Conservation (phyloP, 768 basidiomycete genomes). For the Astraeus odoratus region DNA sequence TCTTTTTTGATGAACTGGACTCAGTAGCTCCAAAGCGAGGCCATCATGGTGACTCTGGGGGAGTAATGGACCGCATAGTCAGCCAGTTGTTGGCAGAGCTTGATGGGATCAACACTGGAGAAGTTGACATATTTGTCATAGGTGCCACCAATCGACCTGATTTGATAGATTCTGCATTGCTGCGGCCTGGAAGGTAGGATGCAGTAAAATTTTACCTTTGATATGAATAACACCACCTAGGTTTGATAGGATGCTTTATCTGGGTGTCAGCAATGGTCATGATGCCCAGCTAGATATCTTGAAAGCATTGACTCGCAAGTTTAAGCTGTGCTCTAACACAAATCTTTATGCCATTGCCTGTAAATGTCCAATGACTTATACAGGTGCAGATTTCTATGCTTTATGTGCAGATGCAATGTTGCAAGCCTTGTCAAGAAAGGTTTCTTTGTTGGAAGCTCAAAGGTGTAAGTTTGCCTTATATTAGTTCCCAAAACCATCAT, state of each 20-base stretch:
- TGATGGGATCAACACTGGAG: slow-evolving; percentile 76
- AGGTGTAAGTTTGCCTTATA: slow-evolving; percentile 44
- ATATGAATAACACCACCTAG: slow-evolving; percentile 32
- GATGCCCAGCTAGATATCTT: slow-evolving; percentile 81
- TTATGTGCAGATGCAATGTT: slow-evolving; percentile 95
- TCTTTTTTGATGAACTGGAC: slow-evolving; percentile 96
- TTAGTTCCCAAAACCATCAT: slow-evolving; percentile 1
- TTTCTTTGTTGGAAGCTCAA: slow-evolving; percentile 66
- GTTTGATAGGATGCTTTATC: slow-evolving; percentile 95
- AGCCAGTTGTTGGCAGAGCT: slow-evolving; percentile 91
- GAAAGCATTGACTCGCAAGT: slow-evolving; percentile 87
- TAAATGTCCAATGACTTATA: slow-evolving; percentile 86
- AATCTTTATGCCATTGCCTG: slow-evolving; percentile 59
- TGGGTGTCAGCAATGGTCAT: slow-evolving; percentile 87
- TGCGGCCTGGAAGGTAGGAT: slow-evolving; percentile 78
- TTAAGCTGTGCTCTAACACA: slow-evolving; percentile 66
- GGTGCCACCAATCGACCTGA: slow-evolving; percentile 96
- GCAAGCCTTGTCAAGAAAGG: slow-evolving; percentile 88
- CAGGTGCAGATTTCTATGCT: slow-evolving; percentile 98
- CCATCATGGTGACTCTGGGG: slow-evolving; percentile 92
- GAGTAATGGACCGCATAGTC: slow-evolving; percentile 97
- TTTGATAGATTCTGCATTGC: slow-evolving; percentile 79
- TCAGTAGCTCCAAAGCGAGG: slow-evolving; percentile 92
- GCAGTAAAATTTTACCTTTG: neutral
- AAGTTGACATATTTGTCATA: slow-evolving; percentile 82